These are phyloP conservation scores for Fonsecaea monophora DNA, from an alignment of 2,329 filamentous ascomycete species.

Conservation along the genomic window DNA sequence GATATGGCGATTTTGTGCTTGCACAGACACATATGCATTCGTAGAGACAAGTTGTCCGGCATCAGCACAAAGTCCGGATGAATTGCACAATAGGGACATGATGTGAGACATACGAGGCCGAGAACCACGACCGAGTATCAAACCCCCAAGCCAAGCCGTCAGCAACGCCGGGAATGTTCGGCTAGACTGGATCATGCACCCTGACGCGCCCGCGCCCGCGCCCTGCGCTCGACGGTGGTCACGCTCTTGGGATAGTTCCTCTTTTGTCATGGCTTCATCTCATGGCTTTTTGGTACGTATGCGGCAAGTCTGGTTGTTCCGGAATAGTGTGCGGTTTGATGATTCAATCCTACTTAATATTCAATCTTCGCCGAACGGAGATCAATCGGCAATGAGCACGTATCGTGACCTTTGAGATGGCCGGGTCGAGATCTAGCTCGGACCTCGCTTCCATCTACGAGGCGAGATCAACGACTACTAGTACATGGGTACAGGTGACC, in stretches of 20 bases:
- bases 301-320: too few relatives aligned
- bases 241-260: neutral
- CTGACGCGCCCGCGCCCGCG: neutral
- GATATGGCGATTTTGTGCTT: neutral
- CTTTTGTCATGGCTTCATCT: neutral
- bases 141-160: neutral
- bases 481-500: too few relatives aligned
- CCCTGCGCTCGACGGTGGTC: neutral
- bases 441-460: too few relatives aligned
- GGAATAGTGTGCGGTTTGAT: too few relatives aligned
- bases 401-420: too few relatives aligned
- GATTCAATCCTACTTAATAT: too few relatives aligned
- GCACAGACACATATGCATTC: neutral
- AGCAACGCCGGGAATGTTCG: slow-evolving; percentile 1
- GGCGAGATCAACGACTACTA: too few relatives aligned
- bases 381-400: neutral
- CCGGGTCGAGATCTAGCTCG: too few relatives aligned
- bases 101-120: too few relatives aligned
- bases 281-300: too few relatives aligned
- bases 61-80: neutral
- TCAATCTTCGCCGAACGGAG: neutral
- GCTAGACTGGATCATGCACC: neutral
- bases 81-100: too few relatives aligned
- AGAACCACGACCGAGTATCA: neutral
- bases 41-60: neutral